phyloP scores from a whole-genome alignment of 495 filamentous ascomycete species.

The Saxophila tyrrhenica region DNA sequence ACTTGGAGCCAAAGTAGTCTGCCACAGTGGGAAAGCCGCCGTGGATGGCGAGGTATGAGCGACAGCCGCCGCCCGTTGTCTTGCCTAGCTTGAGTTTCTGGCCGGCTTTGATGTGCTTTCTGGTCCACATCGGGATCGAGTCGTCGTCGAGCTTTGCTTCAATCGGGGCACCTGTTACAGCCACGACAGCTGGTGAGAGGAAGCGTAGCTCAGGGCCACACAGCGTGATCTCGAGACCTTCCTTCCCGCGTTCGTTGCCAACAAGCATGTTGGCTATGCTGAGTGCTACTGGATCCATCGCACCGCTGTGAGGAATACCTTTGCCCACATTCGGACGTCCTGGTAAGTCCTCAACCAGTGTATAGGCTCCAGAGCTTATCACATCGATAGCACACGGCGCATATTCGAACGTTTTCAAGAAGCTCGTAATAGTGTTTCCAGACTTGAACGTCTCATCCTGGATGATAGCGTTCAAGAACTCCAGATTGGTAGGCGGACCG shows the following conservation, averaged over 20 bases:
- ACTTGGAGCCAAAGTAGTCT: slow-evolving; percentile 47
- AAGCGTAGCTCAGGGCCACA: slow-evolving; percentile 49
- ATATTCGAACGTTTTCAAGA: slow-evolving; percentile 40
- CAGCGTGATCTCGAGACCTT: slow-evolving; percentile 49
- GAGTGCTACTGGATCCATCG: slow-evolving; percentile 46
- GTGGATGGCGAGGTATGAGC: slow-evolving; percentile 47
- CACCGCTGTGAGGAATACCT: slow-evolving; percentile 41
- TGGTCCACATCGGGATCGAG: slow-evolving; percentile 43
- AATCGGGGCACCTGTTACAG: slow-evolving; percentile 45
- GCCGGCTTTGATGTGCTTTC: slow-evolving; percentile 37
- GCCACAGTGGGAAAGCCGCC: slow-evolving; percentile 47
- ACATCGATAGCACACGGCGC: slow-evolving; percentile 44
- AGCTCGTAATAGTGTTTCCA: slow-evolving; percentile 45
- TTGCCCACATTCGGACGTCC: slow-evolving; percentile 43
- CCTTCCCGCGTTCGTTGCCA: slow-evolving; percentile 40
- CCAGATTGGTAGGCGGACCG: slow-evolving; percentile 47
- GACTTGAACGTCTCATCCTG: slow-evolving; percentile 29
- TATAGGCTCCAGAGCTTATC: slow-evolving; percentile 44
- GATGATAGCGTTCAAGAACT: slow-evolving; percentile 41
- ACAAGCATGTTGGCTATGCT: slow-evolving; percentile 48
- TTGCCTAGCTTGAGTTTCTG: slow-evolving; percentile 46
- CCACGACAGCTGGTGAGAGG: slow-evolving; percentile 35
- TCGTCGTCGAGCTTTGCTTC: slow-evolving; percentile 36
- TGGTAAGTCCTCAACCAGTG: slow-evolving; percentile 48
- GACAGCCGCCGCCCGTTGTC: slow-evolving; percentile 39